Evolutionary conservation across 441 rosid genomes (phyloP).

Genomic region (Eutrema salsugineum): DNA sequence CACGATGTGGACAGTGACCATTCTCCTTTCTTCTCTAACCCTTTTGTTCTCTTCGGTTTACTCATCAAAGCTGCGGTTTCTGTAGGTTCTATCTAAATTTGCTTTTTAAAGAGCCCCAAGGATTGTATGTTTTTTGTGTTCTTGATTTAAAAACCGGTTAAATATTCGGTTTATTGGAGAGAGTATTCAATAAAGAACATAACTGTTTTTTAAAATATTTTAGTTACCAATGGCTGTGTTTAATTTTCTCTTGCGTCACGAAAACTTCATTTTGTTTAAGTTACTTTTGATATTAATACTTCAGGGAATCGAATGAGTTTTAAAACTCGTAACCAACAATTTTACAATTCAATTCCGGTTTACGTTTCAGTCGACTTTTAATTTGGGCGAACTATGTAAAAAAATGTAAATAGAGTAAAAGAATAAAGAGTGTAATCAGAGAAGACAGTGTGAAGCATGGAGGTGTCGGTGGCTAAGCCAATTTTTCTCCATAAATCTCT

Average conservation of each 20-base stretch:
- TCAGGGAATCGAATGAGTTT: not conserved
- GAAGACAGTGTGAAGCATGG: not conserved
- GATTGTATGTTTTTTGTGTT: not conserved
- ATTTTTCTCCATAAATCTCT: constrained; percentile 1
- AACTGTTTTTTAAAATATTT: not conserved
- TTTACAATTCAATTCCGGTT: not conserved
- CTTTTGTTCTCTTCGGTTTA: constrained; percentile 58
- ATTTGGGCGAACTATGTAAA: not conserved
- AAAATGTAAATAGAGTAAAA: not conserved
- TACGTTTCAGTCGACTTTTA: not conserved
- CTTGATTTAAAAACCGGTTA: not conserved
- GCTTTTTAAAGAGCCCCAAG: not conserved
- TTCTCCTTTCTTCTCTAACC: constrained; percentile 74
- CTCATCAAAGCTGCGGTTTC: constrained; percentile 58
- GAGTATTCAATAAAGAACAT: not conserved
- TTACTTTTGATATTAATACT: not conserved
- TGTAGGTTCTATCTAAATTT: constrained; percentile 23
- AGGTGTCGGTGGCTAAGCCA: not conserved
- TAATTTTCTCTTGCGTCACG: not conserved
- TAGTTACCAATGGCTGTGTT: not conserved
- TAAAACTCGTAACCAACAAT: not conserved
- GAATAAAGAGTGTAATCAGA: not conserved
- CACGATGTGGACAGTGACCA: constrained; percentile 66
- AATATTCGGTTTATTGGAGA: not conserved
- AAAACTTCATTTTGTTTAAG: not conserved